These are phyloP conservation scores for Talaromyces marneffei DNA, from an alignment of 2,329 filamentous ascomycete species.

Conservation along the genomic window DNA sequence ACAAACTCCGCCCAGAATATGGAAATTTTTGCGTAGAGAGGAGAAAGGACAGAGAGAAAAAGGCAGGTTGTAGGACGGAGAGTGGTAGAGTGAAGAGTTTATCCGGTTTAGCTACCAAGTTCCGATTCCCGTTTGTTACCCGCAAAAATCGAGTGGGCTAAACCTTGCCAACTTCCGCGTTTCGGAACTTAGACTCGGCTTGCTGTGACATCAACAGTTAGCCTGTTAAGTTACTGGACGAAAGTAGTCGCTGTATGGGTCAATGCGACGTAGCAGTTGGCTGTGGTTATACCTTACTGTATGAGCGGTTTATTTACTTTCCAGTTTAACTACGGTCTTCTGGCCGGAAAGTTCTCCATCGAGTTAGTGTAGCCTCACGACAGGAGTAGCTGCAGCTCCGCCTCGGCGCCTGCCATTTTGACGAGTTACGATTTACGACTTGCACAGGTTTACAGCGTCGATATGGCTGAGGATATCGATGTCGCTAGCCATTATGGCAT, in stretches of 20 bases:
- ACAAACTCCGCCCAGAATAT: conserved; percentile 7
- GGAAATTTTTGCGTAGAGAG: neutral
- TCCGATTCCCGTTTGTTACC: conserved; percentile 12
- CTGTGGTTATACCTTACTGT: neutral
- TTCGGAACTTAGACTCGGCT: conserved; percentile 15
- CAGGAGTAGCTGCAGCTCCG: neutral
- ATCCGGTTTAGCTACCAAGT: conserved; percentile 11
- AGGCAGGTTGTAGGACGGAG: neutral
- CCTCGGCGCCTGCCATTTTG: neutral
- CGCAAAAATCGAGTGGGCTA: conserved; percentile 1
- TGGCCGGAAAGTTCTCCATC: neutral
- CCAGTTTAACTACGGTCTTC: neutral
- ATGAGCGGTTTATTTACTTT: neutral
- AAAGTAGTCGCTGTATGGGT: neutral
- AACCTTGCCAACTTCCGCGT: conserved; percentile 16
- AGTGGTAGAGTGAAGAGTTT: conserved; percentile 11
- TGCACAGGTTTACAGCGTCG: conserved; percentile 15
- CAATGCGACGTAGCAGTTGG: conserved; percentile 5
- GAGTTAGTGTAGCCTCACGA: neutral
- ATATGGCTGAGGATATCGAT: conserved; percentile 62
- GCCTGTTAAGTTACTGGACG: too few species aligned
- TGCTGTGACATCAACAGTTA: conserved; percentile 6
- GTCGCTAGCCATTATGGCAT: conserved; percentile 89
- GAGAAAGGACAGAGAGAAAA: conserved; percentile 10
- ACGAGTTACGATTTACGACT: neutral